A percentile compares a stretch with the other conserved stretches of the same genome.
Conservation (phyloP, 75 land plant species). For the Pinus albicaulis region DNA sequence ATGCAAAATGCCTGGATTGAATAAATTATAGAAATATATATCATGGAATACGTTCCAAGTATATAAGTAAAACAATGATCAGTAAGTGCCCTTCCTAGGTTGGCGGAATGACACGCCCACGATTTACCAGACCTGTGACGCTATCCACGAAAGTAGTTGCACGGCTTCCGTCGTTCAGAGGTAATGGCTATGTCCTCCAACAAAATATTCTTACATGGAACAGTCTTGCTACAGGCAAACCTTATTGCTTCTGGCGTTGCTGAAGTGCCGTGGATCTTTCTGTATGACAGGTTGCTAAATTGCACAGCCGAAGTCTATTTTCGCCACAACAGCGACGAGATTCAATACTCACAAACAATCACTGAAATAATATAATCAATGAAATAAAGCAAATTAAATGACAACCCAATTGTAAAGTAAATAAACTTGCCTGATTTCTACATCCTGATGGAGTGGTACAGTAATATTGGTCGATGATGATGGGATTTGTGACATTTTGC, state of each 20-base stretch:
- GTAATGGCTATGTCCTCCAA: not conserved
- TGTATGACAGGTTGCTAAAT: conserved; percentile 28
- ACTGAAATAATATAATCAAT: not conserved
- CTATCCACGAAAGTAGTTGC: too few relatives aligned
- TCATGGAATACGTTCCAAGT: too few relatives aligned
- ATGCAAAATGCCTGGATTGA: too few relatives aligned
- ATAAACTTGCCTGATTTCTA: conserved; percentile 62
- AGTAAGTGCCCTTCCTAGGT: too few relatives aligned
- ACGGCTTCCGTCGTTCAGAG: not conserved
- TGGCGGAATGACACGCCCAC: too few relatives aligned
- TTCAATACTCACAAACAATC: not conserved
- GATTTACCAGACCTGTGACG: too few relatives aligned
- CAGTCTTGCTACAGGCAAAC: conserved; percentile 38
- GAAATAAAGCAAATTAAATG: not conserved
- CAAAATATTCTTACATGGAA: conserved; percentile 31
- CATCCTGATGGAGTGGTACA: conserved; percentile 65
- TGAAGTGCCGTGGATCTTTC: conserved; percentile 40
- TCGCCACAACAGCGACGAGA: not conserved
- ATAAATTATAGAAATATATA: too few relatives aligned
- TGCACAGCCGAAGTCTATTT: conserved; percentile 41
- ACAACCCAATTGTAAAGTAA: too few relatives aligned
- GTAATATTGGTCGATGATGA: conserved; percentile 87
- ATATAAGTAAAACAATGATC: too few relatives aligned
- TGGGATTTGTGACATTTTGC: conserved; percentile 80
- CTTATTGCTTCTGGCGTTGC: conserved; percentile 26